phyloP scores from a whole-genome alignment of 2,329 filamentous ascomycete species.

The Fusarium denticulatum region DNA sequence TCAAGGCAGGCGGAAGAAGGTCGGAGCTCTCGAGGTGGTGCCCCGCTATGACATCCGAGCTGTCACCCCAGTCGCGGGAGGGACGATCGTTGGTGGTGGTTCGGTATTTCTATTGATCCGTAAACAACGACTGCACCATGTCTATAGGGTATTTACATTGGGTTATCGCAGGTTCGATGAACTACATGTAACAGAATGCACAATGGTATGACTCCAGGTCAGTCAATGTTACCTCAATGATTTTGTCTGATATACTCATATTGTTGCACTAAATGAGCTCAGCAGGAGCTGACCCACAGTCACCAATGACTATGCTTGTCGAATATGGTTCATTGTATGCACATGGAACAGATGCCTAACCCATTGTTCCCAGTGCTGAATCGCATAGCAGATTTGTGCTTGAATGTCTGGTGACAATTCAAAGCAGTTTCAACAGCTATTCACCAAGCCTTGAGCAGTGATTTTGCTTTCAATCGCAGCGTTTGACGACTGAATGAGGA shows the following conservation, averaged over 20 bases:
- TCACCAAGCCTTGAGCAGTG: background rate
- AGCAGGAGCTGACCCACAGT: accelerated
- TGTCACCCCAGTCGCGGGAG: background rate
- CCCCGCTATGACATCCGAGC: conserved; percentile 44
- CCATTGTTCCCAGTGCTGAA: accelerated
- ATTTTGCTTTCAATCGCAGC: background rate
- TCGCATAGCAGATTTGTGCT: background rate
- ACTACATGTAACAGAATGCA: background rate
- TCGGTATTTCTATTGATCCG: conserved; percentile 22
- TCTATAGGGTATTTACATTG: background rate
- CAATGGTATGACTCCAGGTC: background rate
- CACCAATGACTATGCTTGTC: too few species aligned
- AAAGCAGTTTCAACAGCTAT: background rate
- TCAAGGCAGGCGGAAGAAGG: conserved; percentile 42
- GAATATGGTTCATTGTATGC: background rate
- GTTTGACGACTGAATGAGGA: background rate
- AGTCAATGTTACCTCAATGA: background rate
- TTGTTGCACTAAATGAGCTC: too few species aligned
- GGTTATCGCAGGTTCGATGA: too few species aligned
- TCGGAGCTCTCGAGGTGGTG: conserved; percentile 36
- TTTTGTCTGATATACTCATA: background rate
- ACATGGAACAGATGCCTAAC: accelerated
- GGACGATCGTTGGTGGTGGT: background rate
- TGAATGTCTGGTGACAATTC: background rate
- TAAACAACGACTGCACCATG: accelerated